Conservation (phyloP, 2,329 filamentous ascomycete genomes). For the Penicillium verrucosum region DNA sequence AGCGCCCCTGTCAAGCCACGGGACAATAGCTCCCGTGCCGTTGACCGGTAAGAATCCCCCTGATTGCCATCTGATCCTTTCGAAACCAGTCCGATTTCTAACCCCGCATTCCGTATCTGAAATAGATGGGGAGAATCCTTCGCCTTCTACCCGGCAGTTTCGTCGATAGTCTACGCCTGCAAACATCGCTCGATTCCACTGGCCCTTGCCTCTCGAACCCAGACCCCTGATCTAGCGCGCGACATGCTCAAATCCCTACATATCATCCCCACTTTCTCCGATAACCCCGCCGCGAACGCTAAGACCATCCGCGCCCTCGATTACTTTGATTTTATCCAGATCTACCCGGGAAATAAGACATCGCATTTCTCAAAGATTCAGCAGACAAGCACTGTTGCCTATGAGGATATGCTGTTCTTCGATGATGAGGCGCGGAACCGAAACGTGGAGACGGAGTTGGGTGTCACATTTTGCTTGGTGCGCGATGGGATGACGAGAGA, state of each 20-base stretch:
- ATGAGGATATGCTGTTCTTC: constrained; percentile 89
- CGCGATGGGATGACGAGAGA: constrained; percentile 71
- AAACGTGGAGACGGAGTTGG: constrained; percentile 70
- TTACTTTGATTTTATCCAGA: constrained; percentile 58
- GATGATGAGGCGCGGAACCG: constrained; percentile 86
- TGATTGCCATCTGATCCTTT: not conserved
- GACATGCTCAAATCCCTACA: constrained; percentile 76
- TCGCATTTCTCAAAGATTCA: constrained; percentile 75
- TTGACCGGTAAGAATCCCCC: constrained; percentile 36
- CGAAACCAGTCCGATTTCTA: not conserved
- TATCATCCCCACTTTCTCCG: constrained; percentile 48
- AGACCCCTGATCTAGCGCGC: constrained; percentile 72
- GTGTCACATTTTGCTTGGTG: constrained; percentile 81
- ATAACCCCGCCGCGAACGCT: constrained; percentile 39
- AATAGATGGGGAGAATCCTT: constrained; percentile 61
- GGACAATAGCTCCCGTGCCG: constrained; percentile 49
- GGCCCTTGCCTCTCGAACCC: constrained; percentile 76
- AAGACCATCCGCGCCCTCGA: constrained; percentile 51
- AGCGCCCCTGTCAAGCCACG: constrained; percentile 67
- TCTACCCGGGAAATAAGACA: constrained; percentile 76
- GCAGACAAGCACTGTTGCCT: constrained; percentile 66
- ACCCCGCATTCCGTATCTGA: constrained; percentile 3
- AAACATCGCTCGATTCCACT: constrained; percentile 55
- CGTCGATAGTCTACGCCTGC: constrained; percentile 63
- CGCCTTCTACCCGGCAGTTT: constrained; percentile 68